phyloP scores from a whole-genome alignment of 2,329 filamentous ascomycete species.

The Cladophialophora bantiana region DNA sequence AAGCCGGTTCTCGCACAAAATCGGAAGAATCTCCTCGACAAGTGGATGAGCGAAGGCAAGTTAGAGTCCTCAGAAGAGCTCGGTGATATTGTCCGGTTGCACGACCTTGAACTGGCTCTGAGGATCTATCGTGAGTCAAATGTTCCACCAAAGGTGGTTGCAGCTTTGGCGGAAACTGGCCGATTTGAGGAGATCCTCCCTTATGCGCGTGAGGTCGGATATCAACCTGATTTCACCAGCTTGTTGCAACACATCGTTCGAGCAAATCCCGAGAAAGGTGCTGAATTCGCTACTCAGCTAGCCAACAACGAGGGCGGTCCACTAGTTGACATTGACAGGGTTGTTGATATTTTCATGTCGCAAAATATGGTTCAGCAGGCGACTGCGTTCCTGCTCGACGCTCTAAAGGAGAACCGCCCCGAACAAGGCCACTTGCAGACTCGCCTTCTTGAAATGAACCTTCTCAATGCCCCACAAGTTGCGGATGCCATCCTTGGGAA shows the following conservation, averaged over 20 bases:
- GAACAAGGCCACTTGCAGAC: conserved; percentile 95
- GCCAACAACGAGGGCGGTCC: conserved; percentile 88
- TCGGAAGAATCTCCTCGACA: conserved; percentile 93
- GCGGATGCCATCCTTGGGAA: conserved; percentile 97
- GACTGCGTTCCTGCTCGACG: conserved; percentile 96
- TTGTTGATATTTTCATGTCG: conserved; percentile 97
- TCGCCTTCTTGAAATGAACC: conserved; percentile 94
- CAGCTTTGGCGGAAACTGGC: conserved; percentile 91
- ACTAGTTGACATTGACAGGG: conserved; percentile 88
- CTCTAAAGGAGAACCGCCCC: conserved; percentile 90
- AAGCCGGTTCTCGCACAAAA: conserved; percentile 91
- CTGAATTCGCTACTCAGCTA: conserved; percentile 91
- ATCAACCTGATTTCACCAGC: conserved; percentile 93
- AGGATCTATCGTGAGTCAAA: conserved; percentile 91
- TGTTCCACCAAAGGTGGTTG: conserved; percentile 90
- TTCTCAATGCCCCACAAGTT: conserved; percentile 94
- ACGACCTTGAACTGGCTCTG: conserved; percentile 87
- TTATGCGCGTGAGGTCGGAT: conserved; percentile 83
- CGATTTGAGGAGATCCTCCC: conserved; percentile 97
- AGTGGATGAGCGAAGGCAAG: conserved; percentile 97
- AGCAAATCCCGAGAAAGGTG: conserved; percentile 89
- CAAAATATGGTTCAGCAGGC: conserved; percentile 98
- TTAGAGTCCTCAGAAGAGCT: conserved; percentile 95
- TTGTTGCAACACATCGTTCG: conserved; percentile 91
- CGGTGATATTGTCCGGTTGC: conserved; percentile 88